Base-by-base conservation (phyloP, 176 grass and related monocot species). In the Bonia amplexicaulis region DNA sequence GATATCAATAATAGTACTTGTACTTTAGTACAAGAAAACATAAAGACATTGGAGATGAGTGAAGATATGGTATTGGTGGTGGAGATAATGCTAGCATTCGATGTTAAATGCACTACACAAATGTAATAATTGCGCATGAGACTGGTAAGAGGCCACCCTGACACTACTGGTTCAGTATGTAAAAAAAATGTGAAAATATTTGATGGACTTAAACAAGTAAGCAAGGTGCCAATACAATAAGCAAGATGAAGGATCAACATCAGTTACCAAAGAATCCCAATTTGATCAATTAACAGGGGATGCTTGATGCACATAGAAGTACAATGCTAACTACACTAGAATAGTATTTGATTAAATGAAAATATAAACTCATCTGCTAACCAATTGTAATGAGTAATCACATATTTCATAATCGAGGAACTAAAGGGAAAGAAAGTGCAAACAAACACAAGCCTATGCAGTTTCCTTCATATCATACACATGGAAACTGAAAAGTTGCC, bases 281-380 rank as follows among this genome's bases (percentile, higher is more conserved):
- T 48, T 78, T 76, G 8, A 25, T 23, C 12, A 5, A 16, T 69
- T 45, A 54, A 58, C 12, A n/a, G 9, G 23, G 13, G 8, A 68
- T 47, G 0, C 2, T 48, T 85, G 49, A 7, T 60, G 15, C 25
- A 49, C 22, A 9, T 39, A 40, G 16, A 19, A 23, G 26, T 68
- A 62, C 3, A 1, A 69, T 70, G 52, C 4, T 3, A 37, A 35
- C 8, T 59, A 26, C 27, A 14, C 63, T 45, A 33, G 2, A 66
- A 44, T 55, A 42, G 53, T 66, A 87, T 12, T 78, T 78, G 2
- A 71, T 60, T 6, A 86, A 47, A 41, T 41, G 55, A 75, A 82
- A 47, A 39, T 9, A 54, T 41, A 75, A 20, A 9, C 2, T 71
- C 37, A 73, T 67, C 10, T 13, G 6, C 10, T 33, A 78, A 80